Percentiles rank a stretch among this genome's conserved stretches.
Evolutionary conservation across 2,329 filamentous ascomycete genomes (phyloP).

Genomic region (Scopulariopsis brevicaulis): DNA sequence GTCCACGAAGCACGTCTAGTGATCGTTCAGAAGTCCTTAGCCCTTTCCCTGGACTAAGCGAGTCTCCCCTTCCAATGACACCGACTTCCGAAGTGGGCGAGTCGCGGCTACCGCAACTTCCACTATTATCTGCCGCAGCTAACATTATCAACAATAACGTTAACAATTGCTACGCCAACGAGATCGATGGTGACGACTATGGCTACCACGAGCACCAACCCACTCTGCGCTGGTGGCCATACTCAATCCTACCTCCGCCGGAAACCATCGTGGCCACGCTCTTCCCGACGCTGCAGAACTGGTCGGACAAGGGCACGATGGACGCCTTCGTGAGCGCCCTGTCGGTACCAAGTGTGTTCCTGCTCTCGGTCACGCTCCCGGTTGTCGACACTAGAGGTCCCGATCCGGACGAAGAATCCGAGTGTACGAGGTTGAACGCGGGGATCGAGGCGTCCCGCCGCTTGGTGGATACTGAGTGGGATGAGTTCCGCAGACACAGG

Average conservation of each 20-base stretch:
- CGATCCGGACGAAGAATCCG: background rate
- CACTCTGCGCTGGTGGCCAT: constrained; percentile 65
- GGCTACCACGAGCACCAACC: background rate
- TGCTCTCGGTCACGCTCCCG: constrained; percentile 81
- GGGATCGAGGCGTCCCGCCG: background rate
- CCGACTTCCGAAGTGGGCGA: background rate
- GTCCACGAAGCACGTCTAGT: constrained; percentile 27
- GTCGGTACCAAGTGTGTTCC: constrained; percentile 80
- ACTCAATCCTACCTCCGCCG: constrained; percentile 59
- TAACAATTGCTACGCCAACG: background rate
- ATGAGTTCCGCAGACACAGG: constrained; percentile 42
- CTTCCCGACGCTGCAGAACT: constrained; percentile 78
- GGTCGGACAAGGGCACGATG: constrained; percentile 73
- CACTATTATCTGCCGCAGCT: background rate
- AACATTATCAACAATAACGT: constrained; percentile 3
- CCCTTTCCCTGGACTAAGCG: constrained; percentile 59
- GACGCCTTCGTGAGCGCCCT: constrained; percentile 72
- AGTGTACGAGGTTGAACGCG: background rate
- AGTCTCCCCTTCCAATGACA: constrained; percentile 31
- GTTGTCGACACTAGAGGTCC: constrained; percentile 57
- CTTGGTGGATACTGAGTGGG: constrained; percentile 33
- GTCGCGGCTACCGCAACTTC: background rate
- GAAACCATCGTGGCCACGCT: constrained; percentile 60
- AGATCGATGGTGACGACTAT: background rate
- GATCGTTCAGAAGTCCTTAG: constrained; percentile 37